Percentiles rank a stretch among this genome's conserved stretches.
phyloP scores from a whole-genome alignment of 2,329 filamentous ascomycete species.

The Fusarium sacchari region DNA sequence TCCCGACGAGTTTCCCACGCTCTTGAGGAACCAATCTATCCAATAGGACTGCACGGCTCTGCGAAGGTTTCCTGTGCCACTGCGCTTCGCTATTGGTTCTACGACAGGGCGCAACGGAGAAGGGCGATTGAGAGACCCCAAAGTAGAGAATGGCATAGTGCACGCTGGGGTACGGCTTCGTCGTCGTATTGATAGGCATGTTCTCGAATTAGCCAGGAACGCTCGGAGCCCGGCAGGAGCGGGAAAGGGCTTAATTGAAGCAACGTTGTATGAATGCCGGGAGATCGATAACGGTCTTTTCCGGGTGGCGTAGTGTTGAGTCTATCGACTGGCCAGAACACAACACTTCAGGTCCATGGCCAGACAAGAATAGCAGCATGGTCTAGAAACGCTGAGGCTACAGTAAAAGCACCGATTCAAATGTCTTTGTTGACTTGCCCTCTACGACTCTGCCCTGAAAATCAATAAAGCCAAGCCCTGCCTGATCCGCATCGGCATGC shows the following conservation, averaged over 20 bases:
- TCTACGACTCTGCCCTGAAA: conserved; percentile 3
- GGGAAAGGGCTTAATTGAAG: background rate
- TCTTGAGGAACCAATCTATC: background rate
- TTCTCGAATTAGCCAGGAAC: conserved; percentile 16
- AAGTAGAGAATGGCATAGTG: background rate
- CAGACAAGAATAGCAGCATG: background rate
- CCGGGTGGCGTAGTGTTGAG: conserved; percentile 8
- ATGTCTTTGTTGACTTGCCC: background rate
- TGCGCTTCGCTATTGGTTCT: conserved; percentile 11
- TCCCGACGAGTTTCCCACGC: conserved; percentile 39
- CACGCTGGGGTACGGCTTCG: background rate
- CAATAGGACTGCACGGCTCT: conserved; percentile 1
- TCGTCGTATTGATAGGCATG: background rate
- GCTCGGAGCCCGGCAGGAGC: background rate
- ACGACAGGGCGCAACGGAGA: background rate
- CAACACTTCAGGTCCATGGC: background rate
- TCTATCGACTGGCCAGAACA: background rate
- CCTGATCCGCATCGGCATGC: conserved; percentile 16
- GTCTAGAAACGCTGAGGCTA: background rate
- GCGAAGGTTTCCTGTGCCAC: background rate
- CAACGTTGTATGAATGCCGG: conserved; percentile 23
- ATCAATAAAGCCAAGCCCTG: conserved; percentile 30
- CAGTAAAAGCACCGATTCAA: background rate
- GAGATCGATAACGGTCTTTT: conserved; percentile 28
- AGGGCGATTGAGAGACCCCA: background rate